A percentile compares a stretch with the other conserved stretches of the same genome.
These are phyloP conservation scores for Achaetomiella virescens DNA, from an alignment of 495 filamentous ascomycete species.

Conservation along the genomic window DNA sequence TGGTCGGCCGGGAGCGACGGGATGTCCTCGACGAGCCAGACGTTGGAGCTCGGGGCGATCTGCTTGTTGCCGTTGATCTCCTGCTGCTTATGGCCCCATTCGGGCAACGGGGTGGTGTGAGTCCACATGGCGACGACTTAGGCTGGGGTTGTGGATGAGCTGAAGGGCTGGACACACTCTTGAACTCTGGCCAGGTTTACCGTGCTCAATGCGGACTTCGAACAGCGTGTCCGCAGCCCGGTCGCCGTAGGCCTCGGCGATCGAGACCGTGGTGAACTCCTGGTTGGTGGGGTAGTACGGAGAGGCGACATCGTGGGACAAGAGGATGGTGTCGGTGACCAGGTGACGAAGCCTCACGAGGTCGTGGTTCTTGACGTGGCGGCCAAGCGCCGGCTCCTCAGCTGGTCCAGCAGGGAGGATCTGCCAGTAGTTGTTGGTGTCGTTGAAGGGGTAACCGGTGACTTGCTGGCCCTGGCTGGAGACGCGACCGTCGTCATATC, in stretches of 20 bases:
- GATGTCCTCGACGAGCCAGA: constrained; percentile 91
- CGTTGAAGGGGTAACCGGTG: constrained; percentile 94
- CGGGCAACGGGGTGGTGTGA: constrained; percentile 83
- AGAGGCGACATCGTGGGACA: constrained; percentile 98
- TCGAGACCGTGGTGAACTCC: constrained; percentile 82
- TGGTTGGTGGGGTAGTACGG: constrained; percentile 96
- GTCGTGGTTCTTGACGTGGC: constrained; percentile 76
- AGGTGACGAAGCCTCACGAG: constrained; percentile 82
- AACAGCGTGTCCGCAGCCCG: constrained; percentile 89
- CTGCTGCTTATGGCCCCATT: constrained; percentile 94
- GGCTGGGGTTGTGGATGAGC: constrained; percentile 82
- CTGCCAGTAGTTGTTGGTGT: constrained; percentile 99
- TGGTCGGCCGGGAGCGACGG: constrained; percentile 64
- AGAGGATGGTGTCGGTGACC: constrained; percentile 76
- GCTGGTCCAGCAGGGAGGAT: constrained; percentile 63
- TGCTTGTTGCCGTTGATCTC: constrained; percentile 99
- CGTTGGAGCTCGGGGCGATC: constrained; percentile 76
- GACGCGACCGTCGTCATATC: constrained; percentile 95
- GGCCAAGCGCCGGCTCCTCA: constrained; percentile 48
- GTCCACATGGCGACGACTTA: constrained; percentile 99
- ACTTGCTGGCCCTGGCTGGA: constrained; percentile 98
- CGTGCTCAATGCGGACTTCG: constrained; percentile 83
- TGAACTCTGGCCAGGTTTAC: constrained; percentile 78
- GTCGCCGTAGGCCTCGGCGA: constrained; percentile 66
- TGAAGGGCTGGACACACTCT: constrained; percentile 84